phyloP scores from a whole-genome alignment of 177 flowering plant species.

The Telopea speciosissima region DNA sequence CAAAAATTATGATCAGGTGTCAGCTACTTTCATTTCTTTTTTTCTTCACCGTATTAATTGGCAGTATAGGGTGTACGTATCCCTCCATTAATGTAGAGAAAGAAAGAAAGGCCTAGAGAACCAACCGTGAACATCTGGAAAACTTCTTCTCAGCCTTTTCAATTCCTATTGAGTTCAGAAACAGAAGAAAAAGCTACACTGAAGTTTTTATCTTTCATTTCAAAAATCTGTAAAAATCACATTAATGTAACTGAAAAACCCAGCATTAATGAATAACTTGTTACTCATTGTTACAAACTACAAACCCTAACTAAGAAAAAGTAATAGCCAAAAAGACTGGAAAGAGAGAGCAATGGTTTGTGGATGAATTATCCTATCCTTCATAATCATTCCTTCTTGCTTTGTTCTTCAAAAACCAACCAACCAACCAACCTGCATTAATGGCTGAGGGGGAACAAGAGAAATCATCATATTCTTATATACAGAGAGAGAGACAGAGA shows the following conservation, averaged over 20 bases:
- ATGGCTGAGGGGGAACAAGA: constrained; percentile 15
- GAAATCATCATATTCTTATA: constrained; percentile 13
- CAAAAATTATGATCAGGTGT: constrained; percentile 10
- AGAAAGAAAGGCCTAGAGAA: constrained; percentile 23
- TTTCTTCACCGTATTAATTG: too few species aligned
- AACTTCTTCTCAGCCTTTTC: not conserved
- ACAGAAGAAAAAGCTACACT: not conserved
- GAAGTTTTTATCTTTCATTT: constrained; percentile 2
- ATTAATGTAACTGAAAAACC: constrained; percentile 25
- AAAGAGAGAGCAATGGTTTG: constrained; percentile 17
- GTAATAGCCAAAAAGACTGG: too few species aligned
- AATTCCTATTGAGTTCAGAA: not conserved
- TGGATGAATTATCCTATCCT: not conserved
- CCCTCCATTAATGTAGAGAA: constrained; percentile 19
- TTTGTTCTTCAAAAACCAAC: constrained; percentile 20
- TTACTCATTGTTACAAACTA: too few species aligned
- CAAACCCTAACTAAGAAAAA: too few species aligned
- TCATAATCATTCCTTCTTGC: not conserved
- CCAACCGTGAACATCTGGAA: constrained; percentile 9
- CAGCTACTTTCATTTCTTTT: constrained; percentile 10
- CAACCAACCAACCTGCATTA: constrained; percentile 32
- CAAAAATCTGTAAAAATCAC: not conserved
- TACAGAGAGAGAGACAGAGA: constrained; percentile 6
- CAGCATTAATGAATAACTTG: too few species aligned
- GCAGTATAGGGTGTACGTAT: constrained; percentile 13